These are phyloP conservation scores for Pythium sukuiense DNA, from an alignment of 352 stramenopile genomes.

Conservation along the genomic window DNA sequence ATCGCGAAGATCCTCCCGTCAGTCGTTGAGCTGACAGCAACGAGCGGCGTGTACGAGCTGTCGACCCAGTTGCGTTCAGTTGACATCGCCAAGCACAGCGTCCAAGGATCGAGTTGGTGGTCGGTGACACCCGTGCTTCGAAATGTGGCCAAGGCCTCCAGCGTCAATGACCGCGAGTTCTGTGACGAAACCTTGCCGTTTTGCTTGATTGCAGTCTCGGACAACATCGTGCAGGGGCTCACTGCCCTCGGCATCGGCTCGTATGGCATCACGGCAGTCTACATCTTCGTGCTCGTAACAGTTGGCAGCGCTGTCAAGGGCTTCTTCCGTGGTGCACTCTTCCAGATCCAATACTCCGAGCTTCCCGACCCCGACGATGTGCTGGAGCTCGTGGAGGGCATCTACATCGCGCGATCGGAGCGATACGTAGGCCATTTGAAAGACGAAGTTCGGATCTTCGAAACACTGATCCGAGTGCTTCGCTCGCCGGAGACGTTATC, in stretches of 20 bases:
- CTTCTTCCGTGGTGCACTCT: slow-evolving; percentile 80
- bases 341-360: slow-evolving; percentile 81
- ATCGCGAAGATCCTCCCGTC: slow-evolving; percentile 53
- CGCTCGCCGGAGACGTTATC: slow-evolving; percentile 81
- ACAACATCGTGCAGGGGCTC: slow-evolving; percentile 85
- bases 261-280: slow-evolving; percentile 84
- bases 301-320: slow-evolving; percentile 82
- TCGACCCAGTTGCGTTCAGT: slow-evolving; percentile 56
- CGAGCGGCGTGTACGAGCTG: slow-evolving; percentile 50
- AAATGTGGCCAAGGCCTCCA: slow-evolving; percentile 12
- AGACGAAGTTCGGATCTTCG: slow-evolving; percentile 87
- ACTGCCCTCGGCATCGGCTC: slow-evolving; percentile 77
- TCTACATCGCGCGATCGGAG: slow-evolving; percentile 85
- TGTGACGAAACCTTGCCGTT: slow-evolving; percentile 56
- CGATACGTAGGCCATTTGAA: slow-evolving; percentile 87
- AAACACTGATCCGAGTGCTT: slow-evolving; percentile 83
- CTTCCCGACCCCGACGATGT: slow-evolving; percentile 82
- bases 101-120: slow-evolving; percentile 65
- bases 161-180: slow-evolving; percentile 36
- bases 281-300: slow-evolving; percentile 87
- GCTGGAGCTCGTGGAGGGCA: slow-evolving; percentile 84
- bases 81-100: slow-evolving; percentile 60
- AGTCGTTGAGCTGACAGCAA: slow-evolving; percentile 77
- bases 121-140: slow-evolving; percentile 46
- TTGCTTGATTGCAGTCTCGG: slow-evolving; percentile 81